A percentile compares a stretch with the other conserved stretches of the same genome.
Conservation (phyloP, 768 basidiomycete species). For the Phanerochaete sordida region DNA sequence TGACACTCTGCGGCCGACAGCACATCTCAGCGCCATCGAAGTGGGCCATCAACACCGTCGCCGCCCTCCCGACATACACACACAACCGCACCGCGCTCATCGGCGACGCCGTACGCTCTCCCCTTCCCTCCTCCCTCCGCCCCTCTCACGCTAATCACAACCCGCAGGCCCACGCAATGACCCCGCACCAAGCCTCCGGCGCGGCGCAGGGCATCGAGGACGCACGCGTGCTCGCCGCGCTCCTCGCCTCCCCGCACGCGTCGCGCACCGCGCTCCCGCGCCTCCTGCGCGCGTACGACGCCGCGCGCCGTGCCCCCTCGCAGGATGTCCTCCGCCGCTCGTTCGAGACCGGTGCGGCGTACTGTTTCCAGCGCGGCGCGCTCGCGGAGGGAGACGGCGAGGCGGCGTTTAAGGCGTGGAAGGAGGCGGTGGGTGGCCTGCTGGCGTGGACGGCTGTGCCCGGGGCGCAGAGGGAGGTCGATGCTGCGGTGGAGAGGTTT, state of each 20-base stretch:
- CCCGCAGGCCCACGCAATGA: conserved; percentile 11
- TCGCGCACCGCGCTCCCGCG: conserved; percentile 16
- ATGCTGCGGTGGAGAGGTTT: too few relatives aligned
- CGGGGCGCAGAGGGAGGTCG: too few relatives aligned
- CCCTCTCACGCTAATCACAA: neutral
- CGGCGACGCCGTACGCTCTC: conserved; percentile 24
- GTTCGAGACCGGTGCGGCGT: neutral
- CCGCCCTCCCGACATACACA: conserved; percentile 20
- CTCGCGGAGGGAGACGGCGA: too few relatives aligned
- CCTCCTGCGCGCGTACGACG: conserved; percentile 31
- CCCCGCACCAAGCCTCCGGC: conserved; percentile 15
- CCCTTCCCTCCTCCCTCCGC: neutral
- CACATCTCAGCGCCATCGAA: conserved; percentile 8
- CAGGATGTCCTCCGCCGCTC: conserved; percentile 21
- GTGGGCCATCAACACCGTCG: conserved; percentile 23
- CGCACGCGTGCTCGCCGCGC: neutral
- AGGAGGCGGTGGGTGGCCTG: too few relatives aligned
- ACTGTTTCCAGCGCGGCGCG: neutral
- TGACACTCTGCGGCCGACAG: neutral
- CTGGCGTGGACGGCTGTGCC: too few relatives aligned
- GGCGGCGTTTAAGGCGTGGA: too few relatives aligned
- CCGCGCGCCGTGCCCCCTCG: conserved; percentile 28
- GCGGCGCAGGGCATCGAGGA: conserved; percentile 15
- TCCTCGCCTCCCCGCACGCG: neutral
- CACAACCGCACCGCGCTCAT: conserved; percentile 20